Conservation (phyloP, 139 green algal species). For the Coccomyxa sp. region DNA sequence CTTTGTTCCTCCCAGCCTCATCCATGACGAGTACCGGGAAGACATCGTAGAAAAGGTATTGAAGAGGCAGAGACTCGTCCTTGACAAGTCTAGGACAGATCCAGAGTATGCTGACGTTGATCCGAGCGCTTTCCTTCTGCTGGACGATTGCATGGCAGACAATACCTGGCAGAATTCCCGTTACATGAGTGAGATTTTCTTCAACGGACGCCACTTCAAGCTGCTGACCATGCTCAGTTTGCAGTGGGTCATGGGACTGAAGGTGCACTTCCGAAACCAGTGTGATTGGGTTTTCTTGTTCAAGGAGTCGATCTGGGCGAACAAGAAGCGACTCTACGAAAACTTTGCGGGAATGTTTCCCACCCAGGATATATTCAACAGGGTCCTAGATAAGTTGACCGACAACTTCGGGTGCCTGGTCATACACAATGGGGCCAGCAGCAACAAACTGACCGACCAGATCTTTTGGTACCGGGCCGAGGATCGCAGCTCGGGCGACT, state of each 20-base stretch:
- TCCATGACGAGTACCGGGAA: not conserved
- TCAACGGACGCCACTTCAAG: not conserved
- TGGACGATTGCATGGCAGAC: not conserved
- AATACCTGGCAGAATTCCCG: not conserved
- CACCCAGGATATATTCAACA: not conserved
- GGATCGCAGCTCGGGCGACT: not conserved
- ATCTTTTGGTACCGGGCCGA: not conserved
- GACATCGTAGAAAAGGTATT: not conserved
- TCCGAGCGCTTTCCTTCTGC: not conserved
- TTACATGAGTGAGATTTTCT: not conserved
- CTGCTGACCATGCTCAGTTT: not conserved
- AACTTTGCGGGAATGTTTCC: not conserved
- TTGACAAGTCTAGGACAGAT: not conserved
- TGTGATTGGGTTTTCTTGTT: not conserved
- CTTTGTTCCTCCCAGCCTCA: not conserved
- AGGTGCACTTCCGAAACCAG: not conserved
- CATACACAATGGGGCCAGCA: not conserved
- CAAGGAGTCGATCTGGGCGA: not conserved
- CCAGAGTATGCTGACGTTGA: not conserved
- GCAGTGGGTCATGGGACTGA: not conserved
- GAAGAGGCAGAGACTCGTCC: not conserved
- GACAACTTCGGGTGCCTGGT: not conserved
- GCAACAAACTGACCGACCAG: not conserved
- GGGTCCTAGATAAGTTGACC: not conserved
- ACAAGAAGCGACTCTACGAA: not conserved